Percentiles rank a stretch among this genome's conserved stretches.
Conservation (phyloP, 306 rosid species). For the Coriaria nepalensis region DNA sequence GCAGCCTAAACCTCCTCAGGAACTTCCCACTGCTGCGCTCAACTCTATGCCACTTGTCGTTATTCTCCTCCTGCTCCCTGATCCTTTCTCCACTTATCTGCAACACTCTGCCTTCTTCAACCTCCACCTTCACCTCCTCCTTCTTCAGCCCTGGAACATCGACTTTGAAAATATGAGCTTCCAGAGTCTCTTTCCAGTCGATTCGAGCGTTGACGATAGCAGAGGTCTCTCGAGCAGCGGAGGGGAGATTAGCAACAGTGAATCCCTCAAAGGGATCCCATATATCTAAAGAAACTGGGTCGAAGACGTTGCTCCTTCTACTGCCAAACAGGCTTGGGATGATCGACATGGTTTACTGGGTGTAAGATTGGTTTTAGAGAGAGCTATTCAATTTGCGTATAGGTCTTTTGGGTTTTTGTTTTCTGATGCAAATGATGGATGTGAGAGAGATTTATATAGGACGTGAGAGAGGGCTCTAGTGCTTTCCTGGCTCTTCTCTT, state of each 20-base stretch:
- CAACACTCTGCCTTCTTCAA: constrained; percentile 19
- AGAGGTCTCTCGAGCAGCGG: constrained; percentile 15
- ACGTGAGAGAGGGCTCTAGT: too few species aligned
- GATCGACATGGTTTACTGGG: constrained; percentile 1
- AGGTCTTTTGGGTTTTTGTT: too few species aligned
- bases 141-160: constrained; percentile 26
- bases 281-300: constrained; percentile 17
- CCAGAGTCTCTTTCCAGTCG: constrained; percentile 30
- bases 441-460: too few species aligned
- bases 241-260: constrained; percentile 1
- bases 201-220: constrained; percentile 23
- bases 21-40: constrained; percentile 29
- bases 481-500: too few species aligned
- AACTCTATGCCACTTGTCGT: constrained; percentile 27
- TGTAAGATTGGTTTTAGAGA: background rate
- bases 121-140: constrained; percentile 24
- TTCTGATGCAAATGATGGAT: too few species aligned
- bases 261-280: constrained; percentile 24
- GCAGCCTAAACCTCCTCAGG: constrained; percentile 25
- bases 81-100: constrained; percentile 25
- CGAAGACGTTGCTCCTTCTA: constrained; percentile 17
- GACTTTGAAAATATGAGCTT: constrained; percentile 27
- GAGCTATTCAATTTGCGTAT: too few species aligned
- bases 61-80: constrained; percentile 19
- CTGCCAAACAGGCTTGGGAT: constrained; percentile 19